Evolutionary conservation across 75 land plant genomes (phyloP).

Genomic region (Isoetes taiwanensis): DNA sequence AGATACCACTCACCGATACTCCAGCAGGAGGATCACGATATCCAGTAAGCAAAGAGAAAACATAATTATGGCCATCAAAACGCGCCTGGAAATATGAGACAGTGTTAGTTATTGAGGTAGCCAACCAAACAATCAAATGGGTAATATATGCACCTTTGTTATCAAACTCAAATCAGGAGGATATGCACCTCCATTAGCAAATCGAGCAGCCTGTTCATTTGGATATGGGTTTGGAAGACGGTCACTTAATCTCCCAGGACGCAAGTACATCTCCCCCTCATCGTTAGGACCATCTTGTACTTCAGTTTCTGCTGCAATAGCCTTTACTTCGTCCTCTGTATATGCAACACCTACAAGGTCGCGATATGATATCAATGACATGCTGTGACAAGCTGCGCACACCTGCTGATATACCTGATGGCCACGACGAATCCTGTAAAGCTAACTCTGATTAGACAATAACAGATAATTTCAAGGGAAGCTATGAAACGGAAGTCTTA

Average conservation of each 20-base stretch:
- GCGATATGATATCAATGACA: conserved; percentile 78
- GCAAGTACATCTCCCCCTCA: conserved; percentile 95
- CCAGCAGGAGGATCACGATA: conserved; percentile 99
- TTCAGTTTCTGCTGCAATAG: conserved; percentile 93
- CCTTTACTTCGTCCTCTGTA: conserved; percentile 88
- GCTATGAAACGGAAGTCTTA: too few species aligned
- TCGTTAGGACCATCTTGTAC: conserved; percentile 94
- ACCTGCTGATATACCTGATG: conserved; percentile 96
- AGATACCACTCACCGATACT: conserved; percentile 39
- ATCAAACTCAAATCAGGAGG: conserved; percentile 95
- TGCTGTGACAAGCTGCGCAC: conserved; percentile 95
- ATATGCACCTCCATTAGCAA: conserved; percentile 98
- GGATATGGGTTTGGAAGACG: conserved; percentile 85
- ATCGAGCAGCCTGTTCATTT: conserved; percentile 93
- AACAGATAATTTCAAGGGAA: too few species aligned
- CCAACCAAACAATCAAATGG: background rate
- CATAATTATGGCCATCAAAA: conserved; percentile 92
- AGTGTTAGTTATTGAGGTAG: background rate
- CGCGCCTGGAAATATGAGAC: conserved; percentile 45
- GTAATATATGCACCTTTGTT: conserved; percentile 45
- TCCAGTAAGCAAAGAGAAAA: conserved; percentile 82
- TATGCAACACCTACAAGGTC: conserved; percentile 94
- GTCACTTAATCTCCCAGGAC: conserved; percentile 92
- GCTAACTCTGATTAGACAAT: too few species aligned
- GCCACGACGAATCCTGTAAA: conserved; percentile 77